Base-by-base conservation (phyloP, 352 stramenopile genomes). In the Phytopythium boreale region DNA sequence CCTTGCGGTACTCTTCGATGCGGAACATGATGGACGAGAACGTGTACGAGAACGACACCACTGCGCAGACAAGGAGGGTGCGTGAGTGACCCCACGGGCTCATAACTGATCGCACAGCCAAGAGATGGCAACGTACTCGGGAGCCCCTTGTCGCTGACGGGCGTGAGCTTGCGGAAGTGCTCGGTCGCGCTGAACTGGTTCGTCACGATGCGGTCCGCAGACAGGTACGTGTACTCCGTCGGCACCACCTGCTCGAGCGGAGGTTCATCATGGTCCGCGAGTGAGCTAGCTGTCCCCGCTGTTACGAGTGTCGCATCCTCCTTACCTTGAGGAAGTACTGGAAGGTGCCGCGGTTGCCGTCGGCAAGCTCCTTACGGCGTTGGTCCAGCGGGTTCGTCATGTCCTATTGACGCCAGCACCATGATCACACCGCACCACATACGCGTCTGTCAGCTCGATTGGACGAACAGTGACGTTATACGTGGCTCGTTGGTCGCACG, bases 181-280 rank as follows among this genome's bases (percentile, higher is more conserved):
- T 99, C 95, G 15, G 97, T 99, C 12, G 97, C 97, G n/a, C 88
- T 98, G 80, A 98, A 99, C 83, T 99, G 97, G 75, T 99, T 99
- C 26, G 92, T 98, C 55, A 88, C 76, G 64, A 98, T 92, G 10
- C 75, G 82, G 7, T 76, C 84, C 27, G 93, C 92, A 17, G 91
- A 91, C 24, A 98, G 71, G 56, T 90, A 94, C 59, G 75, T 88
- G 72, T 98, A 99, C 56, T 92, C 79, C 6, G 97, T 99, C 19
- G 97, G 97, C 17, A 99, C 96, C 47, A 99, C 86, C 84, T 99
- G 70, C 10, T 68, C 20, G 64, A 61, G 17, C 24, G 2, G 12
- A 50, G 0, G 31, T 34, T 56, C 22, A 36, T 29, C 24, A 39
- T 26, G 6, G 43, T 58, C 24, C 55, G n/a, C 8, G 11, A 24